Conservation (phyloP, 208 protist species). For the Endotrypanum monterogeii region DNA sequence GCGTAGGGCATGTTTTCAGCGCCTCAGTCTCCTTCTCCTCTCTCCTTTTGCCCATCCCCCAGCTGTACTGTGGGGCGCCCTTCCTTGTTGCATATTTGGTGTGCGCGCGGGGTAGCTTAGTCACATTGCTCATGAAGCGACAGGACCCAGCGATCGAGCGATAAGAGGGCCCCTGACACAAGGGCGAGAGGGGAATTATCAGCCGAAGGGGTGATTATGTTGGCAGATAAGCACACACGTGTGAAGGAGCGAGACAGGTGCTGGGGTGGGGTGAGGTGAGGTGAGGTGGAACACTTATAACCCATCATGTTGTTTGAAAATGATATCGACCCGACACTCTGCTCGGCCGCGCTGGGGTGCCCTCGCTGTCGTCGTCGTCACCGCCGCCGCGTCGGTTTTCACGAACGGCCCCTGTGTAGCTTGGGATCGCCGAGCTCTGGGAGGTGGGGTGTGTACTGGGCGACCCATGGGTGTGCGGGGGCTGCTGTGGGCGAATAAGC, state of each 20-base stretch:
- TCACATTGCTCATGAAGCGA: no score
- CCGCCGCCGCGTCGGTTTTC: not conserved
- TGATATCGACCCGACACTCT: conserved; percentile 30
- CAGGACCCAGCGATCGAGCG: no score
- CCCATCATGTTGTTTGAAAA: conserved; percentile 5
- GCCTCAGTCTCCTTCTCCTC: no score
- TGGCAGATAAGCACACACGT: not conserved
- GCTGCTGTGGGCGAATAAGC: not conserved
- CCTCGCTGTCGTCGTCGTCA: conserved; percentile 14
- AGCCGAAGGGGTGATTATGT: no score
- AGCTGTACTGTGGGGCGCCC: no score
- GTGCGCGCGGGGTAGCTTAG: no score
- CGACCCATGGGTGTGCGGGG: not conserved
- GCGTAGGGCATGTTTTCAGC: no score
- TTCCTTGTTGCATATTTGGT: no score
- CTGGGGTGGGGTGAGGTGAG: not conserved
- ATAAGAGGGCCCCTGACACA: no score
- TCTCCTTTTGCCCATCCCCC: no score
- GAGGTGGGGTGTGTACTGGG: not conserved
- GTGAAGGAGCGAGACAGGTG: not conserved
- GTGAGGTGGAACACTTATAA: not conserved
- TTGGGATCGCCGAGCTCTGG: not conserved
- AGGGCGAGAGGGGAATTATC: no score
- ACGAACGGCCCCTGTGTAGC: not conserved
- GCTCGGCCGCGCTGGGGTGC: conserved; percentile 12